These are phyloP conservation scores for Beta macrorhiza DNA, from an alignment of 179 eudicot species.

Conservation along the genomic window DNA sequence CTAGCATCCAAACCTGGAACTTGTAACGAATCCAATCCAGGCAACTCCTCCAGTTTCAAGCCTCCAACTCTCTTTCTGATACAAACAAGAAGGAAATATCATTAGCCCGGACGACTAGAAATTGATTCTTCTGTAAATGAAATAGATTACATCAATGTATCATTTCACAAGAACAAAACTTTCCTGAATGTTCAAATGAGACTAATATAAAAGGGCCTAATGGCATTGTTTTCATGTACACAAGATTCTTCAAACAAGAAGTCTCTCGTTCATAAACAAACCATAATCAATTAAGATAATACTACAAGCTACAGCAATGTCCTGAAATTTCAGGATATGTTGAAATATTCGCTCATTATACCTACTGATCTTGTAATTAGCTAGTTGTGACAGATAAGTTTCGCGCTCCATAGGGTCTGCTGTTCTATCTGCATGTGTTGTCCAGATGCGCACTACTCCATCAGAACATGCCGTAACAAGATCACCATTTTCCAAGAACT, in stretches of 20 bases:
- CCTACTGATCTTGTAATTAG: slow-evolving; percentile 88
- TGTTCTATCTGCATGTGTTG: slow-evolving; percentile 53
- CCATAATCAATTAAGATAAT: background rate
- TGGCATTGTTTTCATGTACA: background rate
- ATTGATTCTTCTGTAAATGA: background rate
- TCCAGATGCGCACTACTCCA: slow-evolving; percentile 92
- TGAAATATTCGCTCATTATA: slow-evolving; percentile 26
- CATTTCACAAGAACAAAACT: background rate
- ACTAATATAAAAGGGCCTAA: background rate
- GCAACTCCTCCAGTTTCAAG: slow-evolving; percentile 84
- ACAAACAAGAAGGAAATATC: slow-evolving; percentile 26
- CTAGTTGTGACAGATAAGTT: slow-evolving; percentile 56
- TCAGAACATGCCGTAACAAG: slow-evolving; percentile 95
- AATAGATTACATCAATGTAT: background rate
- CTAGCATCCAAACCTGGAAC: slow-evolving; percentile 63
- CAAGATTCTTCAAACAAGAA: background rate
- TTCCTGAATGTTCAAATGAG: background rate
- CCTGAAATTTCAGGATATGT: background rate
- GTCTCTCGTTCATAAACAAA: background rate
- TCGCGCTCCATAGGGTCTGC: slow-evolving; percentile 66
- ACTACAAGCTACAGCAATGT: slow-evolving; percentile 5
- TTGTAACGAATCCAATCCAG: slow-evolving; percentile 82
- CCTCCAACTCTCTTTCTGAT: slow-evolving; percentile 94
- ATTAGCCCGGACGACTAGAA: slow-evolving; percentile 17
- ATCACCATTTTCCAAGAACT: slow-evolving; percentile 93